Evolutionary conservation across 805 yeast species (phyloP).

Genomic region (Saturnispora silvae): DNA sequence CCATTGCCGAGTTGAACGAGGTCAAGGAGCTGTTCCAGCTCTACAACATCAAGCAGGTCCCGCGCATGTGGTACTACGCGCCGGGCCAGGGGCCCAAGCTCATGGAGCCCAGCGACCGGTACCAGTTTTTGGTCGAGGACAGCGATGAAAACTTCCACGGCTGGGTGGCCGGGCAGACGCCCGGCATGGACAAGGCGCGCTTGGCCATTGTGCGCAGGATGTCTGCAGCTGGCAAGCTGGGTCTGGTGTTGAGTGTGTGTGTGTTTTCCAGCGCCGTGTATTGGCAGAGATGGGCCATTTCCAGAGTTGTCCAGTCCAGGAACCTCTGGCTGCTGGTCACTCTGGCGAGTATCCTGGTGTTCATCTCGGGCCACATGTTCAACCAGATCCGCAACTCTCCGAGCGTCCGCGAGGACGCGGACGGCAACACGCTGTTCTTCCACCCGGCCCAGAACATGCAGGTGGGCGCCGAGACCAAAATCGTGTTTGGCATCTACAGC

Average conservation of each 20-base stretch:
- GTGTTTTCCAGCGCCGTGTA: constrained; percentile 22
- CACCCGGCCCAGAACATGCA: constrained; percentile 62
- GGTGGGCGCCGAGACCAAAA: constrained; percentile 82
- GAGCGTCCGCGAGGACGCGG: constrained; percentile 38
- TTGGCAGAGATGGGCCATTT: constrained; percentile 23
- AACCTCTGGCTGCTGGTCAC: constrained; percentile 65
- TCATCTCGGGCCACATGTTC: constrained; percentile 89
- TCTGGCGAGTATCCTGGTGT: constrained; percentile 54
- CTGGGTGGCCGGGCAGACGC: constrained; percentile 9
- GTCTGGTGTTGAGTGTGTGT: constrained; percentile 27
- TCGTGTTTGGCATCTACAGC: constrained; percentile 66
- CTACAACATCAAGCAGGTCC: constrained; percentile 59
- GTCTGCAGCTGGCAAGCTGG: constrained; percentile 16
- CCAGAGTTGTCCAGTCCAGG: constrained; percentile 35
- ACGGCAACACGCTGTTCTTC: constrained; percentile 31
- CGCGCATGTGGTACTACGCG: constrained; percentile 43
- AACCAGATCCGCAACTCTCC: constrained; percentile 70
- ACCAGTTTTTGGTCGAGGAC: constrained; percentile 37
- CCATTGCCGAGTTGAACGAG: constrained; percentile 59
- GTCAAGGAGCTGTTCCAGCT: constrained; percentile 42
- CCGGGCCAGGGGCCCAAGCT: constrained; percentile 20
- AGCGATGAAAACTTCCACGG: constrained; percentile 17
- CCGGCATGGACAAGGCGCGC: constrained; percentile 3
- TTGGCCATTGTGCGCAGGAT: constrained; percentile 3
- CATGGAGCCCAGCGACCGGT: constrained; percentile 26